Base-by-base conservation (phyloP, 495 filamentous ascomycete genomes). In the Hypoxylon subgilvum region DNA sequence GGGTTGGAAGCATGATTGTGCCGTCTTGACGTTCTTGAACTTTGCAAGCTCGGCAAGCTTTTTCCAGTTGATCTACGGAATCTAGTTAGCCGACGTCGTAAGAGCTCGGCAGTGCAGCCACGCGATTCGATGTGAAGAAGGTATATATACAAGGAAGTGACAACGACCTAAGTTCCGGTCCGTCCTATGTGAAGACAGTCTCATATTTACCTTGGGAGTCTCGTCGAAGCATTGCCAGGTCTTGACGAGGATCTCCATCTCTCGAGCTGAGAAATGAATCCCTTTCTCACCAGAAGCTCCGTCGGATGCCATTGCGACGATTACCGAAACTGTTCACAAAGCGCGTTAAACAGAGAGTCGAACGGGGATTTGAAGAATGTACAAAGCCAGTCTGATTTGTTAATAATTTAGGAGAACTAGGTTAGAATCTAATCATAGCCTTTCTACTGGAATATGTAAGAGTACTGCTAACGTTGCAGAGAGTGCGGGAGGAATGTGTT, bases 1-100 rank as follows among this genome's bases (percentile, higher is more conserved):
- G 1, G 50, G 38, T 0, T 0, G 2, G 34, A 60, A 63, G 32
- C 52, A 64, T 6, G 36, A 44, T 1, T 46, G 46, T 5, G 61
- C 61, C 4, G 44, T 42, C 7, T 23, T 1, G 19, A 18, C 19
- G 5, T 61, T 65, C 51, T 65, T 65, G 41, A 65, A 65, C 18
- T 3, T 0, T 1, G 56, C 56, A 14, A 52, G n/a, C 3, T 61
- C 36, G 1, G 56, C 50, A 9, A 65, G 45, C 46, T 65, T 65
- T 9, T 60, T 10, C 32, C 34, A 65, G 45, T 60, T 32, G 5
- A 65, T 42, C 55, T 64, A 41, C 14, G 19, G 36, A 14, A 32
- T 25, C 10, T 18, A 41, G 23, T 27, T 27, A 27, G 23, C 23
- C 4, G 4, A 27, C 8, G 23, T 8, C 23, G 23, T 8, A 4